phyloP scores from a whole-genome alignment of 1,284 basidiomycete genomes.

The Cutaneotrichosporon sp. region DNA sequence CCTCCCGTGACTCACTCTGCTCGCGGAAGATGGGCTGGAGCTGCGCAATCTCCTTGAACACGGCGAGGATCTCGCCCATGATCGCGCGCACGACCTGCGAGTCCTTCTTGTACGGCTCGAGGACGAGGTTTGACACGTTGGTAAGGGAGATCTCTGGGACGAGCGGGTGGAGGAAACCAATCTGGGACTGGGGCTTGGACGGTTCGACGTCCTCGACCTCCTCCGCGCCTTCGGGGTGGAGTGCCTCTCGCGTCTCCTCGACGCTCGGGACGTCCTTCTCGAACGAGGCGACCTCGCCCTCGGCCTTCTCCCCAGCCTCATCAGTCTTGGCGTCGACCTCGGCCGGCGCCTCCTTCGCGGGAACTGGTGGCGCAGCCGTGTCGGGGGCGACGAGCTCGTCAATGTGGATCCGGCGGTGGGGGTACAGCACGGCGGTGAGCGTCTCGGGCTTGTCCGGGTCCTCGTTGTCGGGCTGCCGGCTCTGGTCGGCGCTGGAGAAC shows the following conservation, averaged over 20 bases:
- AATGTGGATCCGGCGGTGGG: constrained; percentile 86
- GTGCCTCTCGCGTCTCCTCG: constrained; percentile 51
- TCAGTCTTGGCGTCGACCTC: neutral
- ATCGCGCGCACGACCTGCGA: constrained; percentile 91
- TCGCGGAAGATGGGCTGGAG: constrained; percentile 97
- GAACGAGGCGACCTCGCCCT: constrained; percentile 57
- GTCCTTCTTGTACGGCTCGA: constrained; percentile 83
- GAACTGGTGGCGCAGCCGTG: neutral
- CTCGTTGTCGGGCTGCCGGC: constrained; percentile 50
- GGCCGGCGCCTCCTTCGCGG: constrained; percentile 3
- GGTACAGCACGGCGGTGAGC: constrained; percentile 90
- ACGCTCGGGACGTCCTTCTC: constrained; percentile 52
- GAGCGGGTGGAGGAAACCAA: constrained; percentile 71
- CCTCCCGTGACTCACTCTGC: constrained; percentile 58
- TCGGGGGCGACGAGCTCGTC: constrained; percentile 63
- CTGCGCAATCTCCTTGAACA: constrained; percentile 98
- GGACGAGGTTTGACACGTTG: constrained; percentile 76
- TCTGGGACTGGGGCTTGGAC: constrained; percentile 18
- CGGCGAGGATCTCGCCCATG: constrained; percentile 93
- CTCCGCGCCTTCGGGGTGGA: constrained; percentile 38
- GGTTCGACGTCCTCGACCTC: constrained; percentile 3
- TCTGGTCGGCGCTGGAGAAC: constrained; percentile 59
- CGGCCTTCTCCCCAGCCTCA: neutral
- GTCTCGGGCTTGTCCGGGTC: constrained; percentile 62
- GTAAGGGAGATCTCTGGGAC: constrained; percentile 83